These are phyloP conservation scores for Naganishia onofrii DNA, from an alignment of 768 basidiomycete species.

Conservation along the genomic window DNA sequence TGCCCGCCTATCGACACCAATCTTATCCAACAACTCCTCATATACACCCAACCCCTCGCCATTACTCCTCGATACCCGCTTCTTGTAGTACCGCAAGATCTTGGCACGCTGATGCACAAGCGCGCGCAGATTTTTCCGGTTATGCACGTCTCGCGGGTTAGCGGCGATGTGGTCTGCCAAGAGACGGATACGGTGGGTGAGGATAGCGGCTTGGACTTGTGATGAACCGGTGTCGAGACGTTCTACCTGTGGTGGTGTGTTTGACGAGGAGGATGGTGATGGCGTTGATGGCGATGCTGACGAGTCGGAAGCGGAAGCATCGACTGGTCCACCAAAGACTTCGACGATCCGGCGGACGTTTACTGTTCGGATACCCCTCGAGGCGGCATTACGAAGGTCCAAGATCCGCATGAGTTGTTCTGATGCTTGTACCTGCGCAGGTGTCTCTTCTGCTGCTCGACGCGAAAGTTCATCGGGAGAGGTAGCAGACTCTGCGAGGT, in stretches of 20 bases:
- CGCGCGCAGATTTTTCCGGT: conserved; percentile 69
- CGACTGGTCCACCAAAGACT: conserved; percentile 66
- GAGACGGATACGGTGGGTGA: conserved; percentile 81
- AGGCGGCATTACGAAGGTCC: conserved; percentile 84
- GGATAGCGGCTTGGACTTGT: conserved; percentile 67
- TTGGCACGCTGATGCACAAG: conserved; percentile 81
- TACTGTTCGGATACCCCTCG: conserved; percentile 78
- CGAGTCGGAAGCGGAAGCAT: conserved; percentile 45
- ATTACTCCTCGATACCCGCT: conserved; percentile 3
- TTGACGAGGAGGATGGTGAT: neutral
- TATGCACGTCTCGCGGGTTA: conserved; percentile 69
- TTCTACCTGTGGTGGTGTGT: neutral
- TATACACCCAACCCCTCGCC: conserved; percentile 63
- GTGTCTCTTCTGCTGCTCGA: conserved; percentile 35
- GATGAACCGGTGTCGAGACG: conserved; percentile 29
- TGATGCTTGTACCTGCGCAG: conserved; percentile 41
- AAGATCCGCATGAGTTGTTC: conserved; percentile 64
- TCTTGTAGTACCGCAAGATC: conserved; percentile 64
- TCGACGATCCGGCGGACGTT: conserved; percentile 75
- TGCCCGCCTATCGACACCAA: conserved; percentile 72
- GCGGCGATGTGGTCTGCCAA: conserved; percentile 68
- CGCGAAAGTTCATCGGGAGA: conserved; percentile 16
- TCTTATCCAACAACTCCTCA: conserved; percentile 65
- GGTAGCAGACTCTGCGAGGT: conserved; percentile 27
- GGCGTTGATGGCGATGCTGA: too few species aligned